These are phyloP conservation scores for Acacia melanoxylon DNA, from an alignment of 306 rosid species.

Conservation along the genomic window DNA sequence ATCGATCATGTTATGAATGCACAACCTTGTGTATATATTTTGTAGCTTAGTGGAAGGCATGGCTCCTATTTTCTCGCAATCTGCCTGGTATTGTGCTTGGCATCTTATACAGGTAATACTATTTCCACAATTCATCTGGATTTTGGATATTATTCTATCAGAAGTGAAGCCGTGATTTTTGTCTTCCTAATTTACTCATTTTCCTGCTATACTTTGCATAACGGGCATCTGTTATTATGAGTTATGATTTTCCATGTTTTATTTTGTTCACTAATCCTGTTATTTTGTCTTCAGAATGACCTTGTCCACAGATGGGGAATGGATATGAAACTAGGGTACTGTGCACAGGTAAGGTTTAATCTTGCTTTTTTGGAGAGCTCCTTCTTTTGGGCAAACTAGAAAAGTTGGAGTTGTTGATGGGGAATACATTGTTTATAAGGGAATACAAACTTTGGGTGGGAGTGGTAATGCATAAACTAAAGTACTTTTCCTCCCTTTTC, in stretches of 20 bases:
- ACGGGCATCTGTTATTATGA: no score
- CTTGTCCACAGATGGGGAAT: constrained; percentile 99
- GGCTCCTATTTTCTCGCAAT: constrained; percentile 94
- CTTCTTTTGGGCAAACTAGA: constrained; percentile 32
- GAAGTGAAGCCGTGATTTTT: neutral
- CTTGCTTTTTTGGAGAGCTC: no score
- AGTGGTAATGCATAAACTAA: constrained; percentile 31
- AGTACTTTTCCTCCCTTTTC: constrained; percentile 42
- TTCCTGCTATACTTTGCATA: neutral
- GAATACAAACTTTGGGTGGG: constrained; percentile 90
- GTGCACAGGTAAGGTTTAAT: constrained; percentile 75
- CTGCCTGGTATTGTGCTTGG: constrained; percentile 97
- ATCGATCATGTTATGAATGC: constrained; percentile 12
- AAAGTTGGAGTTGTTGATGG: constrained; percentile 85
- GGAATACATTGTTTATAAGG: constrained; percentile 75
- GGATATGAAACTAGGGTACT: constrained; percentile 98
- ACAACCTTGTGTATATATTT: constrained; percentile 5
- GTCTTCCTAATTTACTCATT: neutral
- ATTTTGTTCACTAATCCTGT: constrained; percentile 15
- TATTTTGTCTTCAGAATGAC: constrained; percentile 75
- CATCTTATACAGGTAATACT: constrained; percentile 85
- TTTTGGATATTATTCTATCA: neutral
- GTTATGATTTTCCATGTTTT: no score
- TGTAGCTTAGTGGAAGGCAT: constrained; percentile 95
- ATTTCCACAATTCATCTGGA: neutral